Base-by-base conservation (phyloP, 2,329 filamentous ascomycete species). In the Lasiodiplodia gonubiensis region DNA sequence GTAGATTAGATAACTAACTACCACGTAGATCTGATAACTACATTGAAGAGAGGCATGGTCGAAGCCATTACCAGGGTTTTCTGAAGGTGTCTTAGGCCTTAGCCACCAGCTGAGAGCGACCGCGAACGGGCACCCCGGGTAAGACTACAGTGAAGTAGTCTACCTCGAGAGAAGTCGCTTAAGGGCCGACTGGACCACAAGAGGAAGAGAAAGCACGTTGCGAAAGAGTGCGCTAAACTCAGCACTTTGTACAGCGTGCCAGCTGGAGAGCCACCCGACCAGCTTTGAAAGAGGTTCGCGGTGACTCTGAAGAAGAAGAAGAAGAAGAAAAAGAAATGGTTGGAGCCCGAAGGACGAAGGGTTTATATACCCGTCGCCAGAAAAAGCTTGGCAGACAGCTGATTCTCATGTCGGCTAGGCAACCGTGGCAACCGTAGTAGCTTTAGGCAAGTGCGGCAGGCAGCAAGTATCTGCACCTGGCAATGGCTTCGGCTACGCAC, bases 1-100 rank as follows among this genome's bases (percentile, higher is more conserved):
- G n/a, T n/a, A n/a, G n/a, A n/a, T n/a, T n/a, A n/a, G n/a, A n/a
- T n/a, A n/a, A n/a, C n/a, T n/a, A n/a, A n/a, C n/a, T n/a, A n/a
- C n/a, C n/a, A n/a, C n/a, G n/a, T n/a, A n/a, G n/a, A n/a, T n/a
- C n/a, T n/a, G n/a, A n/a, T n/a, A n/a, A n/a, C n/a, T n/a, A n/a
- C n/a, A n/a, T n/a, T n/a, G n/a, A n/a, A n/a, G n/a, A n/a, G n/a
- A n/a, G n/a, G n/a, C n/a, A n/a, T n/a, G n/a, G n/a, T n/a, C n/a
- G n/a, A n/a, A n/a, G n/a, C n/a, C n/a, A n/a, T n/a, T n/a, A n/a
- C n/a, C n/a, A n/a, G n/a, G n/a, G n/a, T n/a, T n/a, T n/a, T n/a
- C n/a, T n/a, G n/a, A n/a, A n/a, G n/a, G n/a, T n/a, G n/a, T n/a
- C 37, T 2, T 16, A 39, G 37, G 2, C 0, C 0, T 5, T 3